Percentiles rank a stretch among this genome's conserved stretches.
Conservation (phyloP, 495 filamentous ascomycete genomes). For the Neurospora sublineolata region DNA sequence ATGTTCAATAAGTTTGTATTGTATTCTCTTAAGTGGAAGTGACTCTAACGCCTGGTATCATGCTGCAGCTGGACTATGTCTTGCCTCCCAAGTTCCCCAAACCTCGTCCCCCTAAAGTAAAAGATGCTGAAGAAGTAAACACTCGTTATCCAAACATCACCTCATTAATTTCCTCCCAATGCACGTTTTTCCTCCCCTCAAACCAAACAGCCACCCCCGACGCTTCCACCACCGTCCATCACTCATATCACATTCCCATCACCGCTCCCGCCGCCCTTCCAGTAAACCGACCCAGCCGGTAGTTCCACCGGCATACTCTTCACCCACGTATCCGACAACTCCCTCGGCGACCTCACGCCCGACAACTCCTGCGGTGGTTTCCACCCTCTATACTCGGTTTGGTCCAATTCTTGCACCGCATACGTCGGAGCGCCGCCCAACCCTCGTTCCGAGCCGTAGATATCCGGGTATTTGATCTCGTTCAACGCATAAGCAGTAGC, state of each 20-base stretch:
- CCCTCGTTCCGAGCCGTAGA: background rate
- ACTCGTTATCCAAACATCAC: background rate
- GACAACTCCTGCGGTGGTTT: background rate
- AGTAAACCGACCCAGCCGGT: background rate
- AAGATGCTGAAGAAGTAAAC: background rate
- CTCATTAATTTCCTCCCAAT: background rate
- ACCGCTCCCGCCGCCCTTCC: background rate
- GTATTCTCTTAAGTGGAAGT: background rate
- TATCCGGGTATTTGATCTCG: background rate
- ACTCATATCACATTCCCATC: background rate
- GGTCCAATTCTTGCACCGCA: background rate
- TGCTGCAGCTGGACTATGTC: background rate
- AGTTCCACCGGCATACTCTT: background rate
- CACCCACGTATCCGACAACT: background rate
- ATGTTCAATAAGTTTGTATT: background rate
- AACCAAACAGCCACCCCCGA: background rate
- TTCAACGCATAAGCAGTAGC: background rate
- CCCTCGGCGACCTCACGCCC: background rate
- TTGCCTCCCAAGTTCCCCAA: background rate
- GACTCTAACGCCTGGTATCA: background rate
- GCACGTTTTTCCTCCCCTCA: background rate
- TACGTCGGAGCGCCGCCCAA: background rate
- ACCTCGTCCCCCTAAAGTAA: background rate
- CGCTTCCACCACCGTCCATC: background rate
- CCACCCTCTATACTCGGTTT: background rate